Conservation (phyloP, 345 rosid species). For the Mallotus nudiflorus region DNA sequence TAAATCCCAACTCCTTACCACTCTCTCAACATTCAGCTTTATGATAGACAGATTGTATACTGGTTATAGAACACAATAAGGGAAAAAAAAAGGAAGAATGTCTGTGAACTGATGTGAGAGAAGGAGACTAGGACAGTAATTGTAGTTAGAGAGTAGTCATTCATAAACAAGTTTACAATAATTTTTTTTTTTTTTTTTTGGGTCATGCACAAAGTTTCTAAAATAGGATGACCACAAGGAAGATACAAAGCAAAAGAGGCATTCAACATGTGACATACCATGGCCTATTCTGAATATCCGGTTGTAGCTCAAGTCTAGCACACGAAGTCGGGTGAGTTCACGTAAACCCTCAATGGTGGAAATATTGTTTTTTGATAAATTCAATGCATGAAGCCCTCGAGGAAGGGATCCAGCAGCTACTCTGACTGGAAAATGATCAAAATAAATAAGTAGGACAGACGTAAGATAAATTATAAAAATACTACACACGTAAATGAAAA, state of each 20-base stretch:
- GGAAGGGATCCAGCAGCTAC: conserved; percentile 91
- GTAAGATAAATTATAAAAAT: not conserved
- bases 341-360: conserved; percentile 89
- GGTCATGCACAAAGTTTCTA: too few species aligned
- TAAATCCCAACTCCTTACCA: too few species aligned
- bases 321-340: conserved; percentile 87
- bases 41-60: too few species aligned
- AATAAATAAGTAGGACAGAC: conserved; percentile 11
- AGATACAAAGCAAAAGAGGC: conserved; percentile 5
- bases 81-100: too few species aligned
- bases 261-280: conserved; percentile 45
- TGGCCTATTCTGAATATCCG: conserved; percentile 82
- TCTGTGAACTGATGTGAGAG: too few species aligned
- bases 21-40: too few species aligned
- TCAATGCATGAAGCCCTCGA: conserved; percentile 78
- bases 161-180: too few species aligned
- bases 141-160: too few species aligned
- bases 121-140: too few species aligned
- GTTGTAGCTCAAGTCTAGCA: conserved; percentile 91
- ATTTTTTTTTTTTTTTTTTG: too few species aligned
- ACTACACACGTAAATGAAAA: not conserved
- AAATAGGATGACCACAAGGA: too few species aligned
- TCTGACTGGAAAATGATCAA: conserved; percentile 47
- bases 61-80: too few species aligned
- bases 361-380: conserved; percentile 79